Evolutionary conservation across 2,329 filamentous ascomycete species (phyloP).

Genomic region (Daldinia sp.): DNA sequence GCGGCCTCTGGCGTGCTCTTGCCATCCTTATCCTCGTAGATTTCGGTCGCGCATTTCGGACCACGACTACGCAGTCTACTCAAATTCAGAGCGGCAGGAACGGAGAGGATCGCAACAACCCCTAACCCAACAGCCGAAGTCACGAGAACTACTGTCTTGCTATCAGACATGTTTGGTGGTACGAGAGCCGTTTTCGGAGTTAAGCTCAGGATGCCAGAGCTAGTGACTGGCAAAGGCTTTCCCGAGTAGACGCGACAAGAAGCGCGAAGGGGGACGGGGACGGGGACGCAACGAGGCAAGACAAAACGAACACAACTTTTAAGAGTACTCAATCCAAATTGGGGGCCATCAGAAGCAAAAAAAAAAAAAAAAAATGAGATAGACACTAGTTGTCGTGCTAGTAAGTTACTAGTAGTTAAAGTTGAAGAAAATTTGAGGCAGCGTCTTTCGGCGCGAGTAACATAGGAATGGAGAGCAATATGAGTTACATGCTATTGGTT

Average conservation of each 20-base stretch:
- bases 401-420: constrained; percentile 1
- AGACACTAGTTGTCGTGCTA: constrained; percentile 10
- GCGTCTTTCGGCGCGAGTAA: constrained; percentile 13
- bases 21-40: constrained; percentile 78
- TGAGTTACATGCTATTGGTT: constrained; percentile 32
- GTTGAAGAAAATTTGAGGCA: constrained; percentile 12
- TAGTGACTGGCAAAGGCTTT: constrained; percentile 13
- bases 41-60: constrained; percentile 53
- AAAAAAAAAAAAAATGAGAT: constrained; percentile 14
- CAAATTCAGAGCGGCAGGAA: constrained; percentile 45
- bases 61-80: constrained; percentile 42
- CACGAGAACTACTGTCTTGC: constrained; percentile 39
- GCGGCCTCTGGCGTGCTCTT: constrained; percentile 73
- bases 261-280: constrained; percentile 14
- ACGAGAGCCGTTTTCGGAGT: constrained; percentile 27
- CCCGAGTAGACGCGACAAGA: constrained; percentile 14
- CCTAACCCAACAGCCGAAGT: constrained; percentile 48
- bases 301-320: constrained; percentile 7
- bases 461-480: constrained; percentile 16
- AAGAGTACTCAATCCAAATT: constrained; percentile 11
- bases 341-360: constrained; percentile 19
- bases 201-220: constrained; percentile 31
- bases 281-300: constrained; percentile 3
- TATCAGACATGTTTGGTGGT: constrained; percentile 40
- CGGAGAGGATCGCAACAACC: constrained; percentile 43